These are phyloP conservation scores for Leptosphaerulina australis DNA, from an alignment of 2,329 filamentous ascomycete species.

Conservation along the genomic window DNA sequence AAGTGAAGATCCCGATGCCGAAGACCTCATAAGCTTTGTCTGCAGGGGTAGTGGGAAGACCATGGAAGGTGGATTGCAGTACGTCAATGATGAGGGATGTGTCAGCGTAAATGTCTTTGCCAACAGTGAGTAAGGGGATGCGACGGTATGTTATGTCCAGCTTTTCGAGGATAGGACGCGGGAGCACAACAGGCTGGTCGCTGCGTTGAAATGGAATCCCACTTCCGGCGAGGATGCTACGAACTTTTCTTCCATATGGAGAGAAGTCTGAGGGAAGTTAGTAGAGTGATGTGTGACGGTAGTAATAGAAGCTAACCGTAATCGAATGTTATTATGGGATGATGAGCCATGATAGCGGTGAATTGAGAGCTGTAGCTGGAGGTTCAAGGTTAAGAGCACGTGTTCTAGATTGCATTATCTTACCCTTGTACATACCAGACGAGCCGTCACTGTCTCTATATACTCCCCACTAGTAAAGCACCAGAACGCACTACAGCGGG, in stretches of 20 bases:
- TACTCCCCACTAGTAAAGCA: no score
- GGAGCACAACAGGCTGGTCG: conserved; percentile 67
- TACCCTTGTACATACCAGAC: no score
- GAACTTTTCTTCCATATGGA: conserved; percentile 9
- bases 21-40: conserved; percentile 32
- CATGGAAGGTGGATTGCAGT: conserved; percentile 60
- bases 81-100: conserved; percentile 70
- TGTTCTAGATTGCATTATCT: no score
- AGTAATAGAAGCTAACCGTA: neutral
- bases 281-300: neutral
- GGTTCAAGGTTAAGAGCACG: no score
- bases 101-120: conserved; percentile 71
- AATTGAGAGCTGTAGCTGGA: no score
- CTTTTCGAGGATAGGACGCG: conserved; percentile 66
- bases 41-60: conserved; percentile 47
- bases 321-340: conserved; percentile 8
- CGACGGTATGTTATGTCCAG: conserved; percentile 71
- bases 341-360: neutral
- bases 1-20: conserved; percentile 2
- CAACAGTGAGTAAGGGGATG: conserved; percentile 71
- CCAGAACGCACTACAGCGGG: no score
- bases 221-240: conserved; percentile 3
- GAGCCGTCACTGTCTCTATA: no score
- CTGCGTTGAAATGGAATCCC: conserved; percentile 10
- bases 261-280: conserved; percentile 6